Evolutionary conservation across 2,329 filamentous ascomycete species (phyloP).

Genomic region (Chrysosporium queenslandicum): DNA sequence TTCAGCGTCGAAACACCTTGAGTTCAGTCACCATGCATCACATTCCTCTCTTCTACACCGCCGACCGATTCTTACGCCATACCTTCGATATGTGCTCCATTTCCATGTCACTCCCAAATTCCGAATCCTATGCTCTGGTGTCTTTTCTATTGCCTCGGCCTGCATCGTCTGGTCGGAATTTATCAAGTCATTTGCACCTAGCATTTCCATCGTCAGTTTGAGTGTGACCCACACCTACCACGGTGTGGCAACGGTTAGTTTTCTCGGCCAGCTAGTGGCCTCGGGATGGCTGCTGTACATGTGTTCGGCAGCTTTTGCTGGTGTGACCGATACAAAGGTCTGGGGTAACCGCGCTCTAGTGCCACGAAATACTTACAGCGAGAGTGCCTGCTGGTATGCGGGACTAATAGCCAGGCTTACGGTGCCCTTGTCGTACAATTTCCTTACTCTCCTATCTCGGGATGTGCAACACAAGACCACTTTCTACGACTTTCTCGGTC

Average conservation of each 20-base stretch:
- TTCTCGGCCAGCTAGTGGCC: conserved; percentile 75
- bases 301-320: conserved; percentile 78
- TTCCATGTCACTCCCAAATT: conserved; percentile 61
- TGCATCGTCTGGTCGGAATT: conserved; percentile 91
- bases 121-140: conserved; percentile 53
- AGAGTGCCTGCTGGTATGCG: conserved; percentile 92
- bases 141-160: conserved; percentile 64
- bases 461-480: conserved; percentile 64
- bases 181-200: conserved; percentile 68
- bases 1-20: conserved; percentile 65
- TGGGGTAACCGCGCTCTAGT: conserved; percentile 93
- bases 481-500: conserved; percentile 80
- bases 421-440: conserved; percentile 91
- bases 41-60: conserved; percentile 46
- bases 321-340: conserved; percentile 88
- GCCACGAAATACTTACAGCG: conserved; percentile 78
- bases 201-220: conserved; percentile 59
- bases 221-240: conserved; percentile 57
- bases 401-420: conserved; percentile 86
- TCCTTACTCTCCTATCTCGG: conserved; percentile 74
- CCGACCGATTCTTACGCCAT: conserved; percentile 53
- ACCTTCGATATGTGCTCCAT: conserved; percentile 68
- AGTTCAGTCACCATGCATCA: conserved; percentile 54
- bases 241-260: conserved; percentile 64
- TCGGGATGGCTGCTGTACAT: conserved; percentile 91